A percentile compares a stretch with the other conserved stretches of the same genome.
Evolutionary conservation across 805 yeast genomes (phyloP).

Genomic region (Yamadazyma nakazawae): DNA sequence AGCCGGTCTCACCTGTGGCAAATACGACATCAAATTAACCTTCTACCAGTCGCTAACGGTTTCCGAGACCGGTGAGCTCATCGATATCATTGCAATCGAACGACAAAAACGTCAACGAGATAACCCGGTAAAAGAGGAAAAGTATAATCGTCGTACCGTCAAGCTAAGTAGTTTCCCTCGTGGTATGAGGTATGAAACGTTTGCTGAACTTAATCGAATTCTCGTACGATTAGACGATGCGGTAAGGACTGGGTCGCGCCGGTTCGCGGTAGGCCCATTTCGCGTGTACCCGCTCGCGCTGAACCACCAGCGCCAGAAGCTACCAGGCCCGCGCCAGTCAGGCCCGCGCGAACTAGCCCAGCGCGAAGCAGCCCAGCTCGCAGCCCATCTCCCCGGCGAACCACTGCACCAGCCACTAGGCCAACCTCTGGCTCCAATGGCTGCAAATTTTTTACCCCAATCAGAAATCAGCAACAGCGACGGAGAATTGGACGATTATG

Average conservation of each 20-base stretch:
- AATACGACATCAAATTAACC: constrained; percentile 47
- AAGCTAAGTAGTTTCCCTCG: constrained; percentile 42
- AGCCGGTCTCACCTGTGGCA: constrained; percentile 45
- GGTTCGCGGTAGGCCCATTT: constrained; percentile 24
- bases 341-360: too few relatives aligned
- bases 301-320: too few relatives aligned
- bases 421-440: neutral
- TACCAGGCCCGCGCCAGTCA: too few relatives aligned
- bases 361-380: too few relatives aligned
- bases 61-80: constrained; percentile 12
- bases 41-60: constrained; percentile 44
- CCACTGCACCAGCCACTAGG: too few relatives aligned
- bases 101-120: neutral
- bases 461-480: neutral
- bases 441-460: neutral
- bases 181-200: constrained; percentile 32
- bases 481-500: neutral
- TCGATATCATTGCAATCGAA: constrained; percentile 14
- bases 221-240: constrained; percentile 30
- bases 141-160: constrained; percentile 44
- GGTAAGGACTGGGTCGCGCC: constrained; percentile 8
- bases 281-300: constrained; percentile 15
- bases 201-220: constrained; percentile 35
- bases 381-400: too few relatives aligned
- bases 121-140: constrained; percentile 16